These are phyloP conservation scores for Ogataea ramenticola DNA, from an alignment of 805 yeast genomes.

Conservation along the genomic window DNA sequence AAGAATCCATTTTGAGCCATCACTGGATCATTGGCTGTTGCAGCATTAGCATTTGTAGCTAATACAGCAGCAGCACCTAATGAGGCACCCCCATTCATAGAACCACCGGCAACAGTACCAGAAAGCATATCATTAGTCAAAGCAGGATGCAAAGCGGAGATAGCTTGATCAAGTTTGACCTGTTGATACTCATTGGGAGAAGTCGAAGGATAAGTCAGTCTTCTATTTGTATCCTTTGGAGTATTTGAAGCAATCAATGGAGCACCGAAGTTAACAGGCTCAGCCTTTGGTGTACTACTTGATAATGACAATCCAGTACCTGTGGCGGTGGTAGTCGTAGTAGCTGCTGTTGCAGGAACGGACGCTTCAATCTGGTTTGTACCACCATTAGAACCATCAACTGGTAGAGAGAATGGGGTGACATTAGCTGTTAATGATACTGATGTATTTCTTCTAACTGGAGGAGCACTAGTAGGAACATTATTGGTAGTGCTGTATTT, in stretches of 20 bases:
- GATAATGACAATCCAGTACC: background rate
- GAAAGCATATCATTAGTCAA: slow-evolving; percentile 19
- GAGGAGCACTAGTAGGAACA: slow-evolving; percentile 17
- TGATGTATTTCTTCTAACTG: slow-evolving; percentile 13
- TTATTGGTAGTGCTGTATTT: slow-evolving; percentile 4
- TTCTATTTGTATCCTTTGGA: slow-evolving; percentile 35
- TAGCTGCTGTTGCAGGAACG: too few species aligned
- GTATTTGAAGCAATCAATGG: slow-evolving; percentile 15
- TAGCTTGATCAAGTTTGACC: slow-evolving; percentile 7
- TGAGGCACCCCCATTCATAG: slow-evolving; percentile 16
- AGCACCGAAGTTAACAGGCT: slow-evolving; percentile 13
- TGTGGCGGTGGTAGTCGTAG: slow-evolving; percentile 1
- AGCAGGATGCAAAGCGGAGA: slow-evolving; percentile 19
- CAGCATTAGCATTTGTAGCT: background rate
- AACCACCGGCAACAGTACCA: slow-evolving; percentile 19
- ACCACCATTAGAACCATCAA: background rate
- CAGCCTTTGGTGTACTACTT: slow-evolving; percentile 7
- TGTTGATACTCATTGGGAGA: slow-evolving; percentile 11
- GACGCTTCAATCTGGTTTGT: background rate
- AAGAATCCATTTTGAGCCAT: background rate
- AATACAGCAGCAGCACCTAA: background rate
- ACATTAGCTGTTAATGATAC: slow-evolving; percentile 9
- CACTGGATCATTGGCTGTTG: background rate
- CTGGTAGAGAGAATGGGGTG: slow-evolving; percentile 18
- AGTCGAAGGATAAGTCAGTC: slow-evolving; percentile 23